Base-by-base conservation (phyloP, 805 yeast species). In the Starmerella powellii region DNA sequence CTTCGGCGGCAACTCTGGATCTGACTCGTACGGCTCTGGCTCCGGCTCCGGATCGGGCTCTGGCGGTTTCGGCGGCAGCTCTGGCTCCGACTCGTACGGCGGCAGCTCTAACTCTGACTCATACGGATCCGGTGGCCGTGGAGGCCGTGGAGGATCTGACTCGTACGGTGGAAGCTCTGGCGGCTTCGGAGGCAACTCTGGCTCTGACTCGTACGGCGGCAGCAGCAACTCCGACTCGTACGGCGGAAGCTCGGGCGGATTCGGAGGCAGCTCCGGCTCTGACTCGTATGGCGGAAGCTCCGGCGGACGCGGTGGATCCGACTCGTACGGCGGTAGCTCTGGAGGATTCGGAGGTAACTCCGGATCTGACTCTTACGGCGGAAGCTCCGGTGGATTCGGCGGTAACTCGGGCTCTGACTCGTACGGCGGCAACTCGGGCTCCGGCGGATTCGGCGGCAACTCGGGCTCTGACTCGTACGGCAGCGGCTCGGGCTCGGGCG, bases 401-500 rank as follows among this genome's bases (percentile, higher is more conserved):
- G 33, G 32, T 30, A 45, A 49, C 35, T 31, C 30, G 10, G 34
- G 27, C 37, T 56, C 63, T 28, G 23, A 27, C 38, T 29, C 34
- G 12, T 40, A 27, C 34, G 42, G 42, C 40, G 43, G 46, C 48
- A 10, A 10, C 44, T 44, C 54, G 37, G 54, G 57, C 45, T 54
- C 56, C 27, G 55, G 44, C 44, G 56, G 61, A 17, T 13, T 20
- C 24, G 36, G 37, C 19, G 45, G 45, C 39, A 36, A 35, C 44
- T 47, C 42, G 42, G 55, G 61, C 18, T 58, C 58, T 44, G 64
- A 62, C 33, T 54, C 58, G 27, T 57, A 56, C 34, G 60, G 60
- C 51, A 51, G 56, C 37, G 54, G 54, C 44, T 57, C 62, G n/a
- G 58, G 64, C 53, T 56, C 63, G 27, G 57, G 64, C 54, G 58